These are phyloP conservation scores for Niveomyces coronatus DNA, from an alignment of 2,329 filamentous ascomycete species.

Conservation along the genomic window DNA sequence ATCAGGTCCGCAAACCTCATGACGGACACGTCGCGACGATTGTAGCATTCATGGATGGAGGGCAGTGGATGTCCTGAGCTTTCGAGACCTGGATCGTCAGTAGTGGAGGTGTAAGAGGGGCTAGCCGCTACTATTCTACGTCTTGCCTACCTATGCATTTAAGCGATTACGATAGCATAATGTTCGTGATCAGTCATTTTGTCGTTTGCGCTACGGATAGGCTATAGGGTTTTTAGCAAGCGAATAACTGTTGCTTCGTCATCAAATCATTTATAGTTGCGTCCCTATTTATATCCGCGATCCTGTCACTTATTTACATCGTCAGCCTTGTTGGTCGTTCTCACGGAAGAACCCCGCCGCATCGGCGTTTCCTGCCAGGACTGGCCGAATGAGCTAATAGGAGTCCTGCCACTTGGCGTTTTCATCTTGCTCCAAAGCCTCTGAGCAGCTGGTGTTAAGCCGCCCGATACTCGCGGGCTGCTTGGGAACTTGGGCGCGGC, in stretches of 20 bases:
- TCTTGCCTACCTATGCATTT: constrained; percentile 1
- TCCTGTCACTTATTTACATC: neutral
- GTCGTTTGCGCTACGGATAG: no score
- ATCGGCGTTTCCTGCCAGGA: constrained; percentile 22
- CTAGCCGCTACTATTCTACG: no score
- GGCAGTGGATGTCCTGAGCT: constrained; percentile 2
- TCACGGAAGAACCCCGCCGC: constrained; percentile 28
- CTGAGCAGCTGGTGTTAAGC: constrained; percentile 65
- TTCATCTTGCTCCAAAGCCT: constrained; percentile 54
- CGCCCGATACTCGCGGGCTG: constrained; percentile 45
- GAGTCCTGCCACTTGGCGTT: constrained; percentile 28
- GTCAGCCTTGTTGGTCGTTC: constrained; percentile 20
- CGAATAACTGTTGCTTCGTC: no score
- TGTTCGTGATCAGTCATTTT: no score
- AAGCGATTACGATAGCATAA: constrained; percentile 8
- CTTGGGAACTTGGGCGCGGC: constrained; percentile 63
- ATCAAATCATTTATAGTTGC: neutral
- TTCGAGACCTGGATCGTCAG: no score
- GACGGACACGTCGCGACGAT: constrained; percentile 15
- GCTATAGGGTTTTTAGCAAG: no score
- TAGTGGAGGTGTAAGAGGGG: no score
- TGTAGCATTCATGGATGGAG: constrained; percentile 12
- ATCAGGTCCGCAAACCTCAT: constrained; percentile 55
- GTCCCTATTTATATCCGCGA: neutral
- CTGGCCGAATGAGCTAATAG: constrained; percentile 24